Evolutionary conservation across 768 basidiomycete genomes (phyloP).

Genomic region (Mrakia gelida): DNA sequence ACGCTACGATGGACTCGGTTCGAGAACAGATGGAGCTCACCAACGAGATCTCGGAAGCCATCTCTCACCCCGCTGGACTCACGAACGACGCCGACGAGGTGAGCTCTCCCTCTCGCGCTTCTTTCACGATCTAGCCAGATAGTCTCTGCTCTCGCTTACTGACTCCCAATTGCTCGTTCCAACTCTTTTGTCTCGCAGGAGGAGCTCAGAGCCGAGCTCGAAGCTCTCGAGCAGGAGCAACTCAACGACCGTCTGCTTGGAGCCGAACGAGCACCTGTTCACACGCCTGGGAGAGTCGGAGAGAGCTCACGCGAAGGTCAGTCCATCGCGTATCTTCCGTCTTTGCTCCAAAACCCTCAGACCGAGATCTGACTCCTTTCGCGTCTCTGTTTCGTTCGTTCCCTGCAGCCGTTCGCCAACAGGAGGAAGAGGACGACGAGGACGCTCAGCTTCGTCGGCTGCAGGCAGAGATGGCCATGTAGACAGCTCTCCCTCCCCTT

Average conservation of each 20-base stretch:
- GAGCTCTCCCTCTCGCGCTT: constrained; percentile 35
- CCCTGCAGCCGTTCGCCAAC: constrained; percentile 43
- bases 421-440: constrained; percentile 78
- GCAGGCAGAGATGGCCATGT: constrained; percentile 84
- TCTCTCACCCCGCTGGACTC: constrained; percentile 64
- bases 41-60: constrained; percentile 83
- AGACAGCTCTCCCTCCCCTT: neutral
- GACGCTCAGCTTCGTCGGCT: constrained; percentile 81
- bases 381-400: neutral
- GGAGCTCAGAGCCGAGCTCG: constrained; percentile 71
- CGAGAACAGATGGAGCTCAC: constrained; percentile 87
- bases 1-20: constrained; percentile 78
- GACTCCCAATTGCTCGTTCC: neutral
- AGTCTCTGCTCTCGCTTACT: neutral
- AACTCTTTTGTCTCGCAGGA: constrained; percentile 51
- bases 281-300: constrained; percentile 53
- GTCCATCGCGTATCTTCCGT: neutral
- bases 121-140: no score
- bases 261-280: constrained; percentile 84
- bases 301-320: constrained; percentile 19
- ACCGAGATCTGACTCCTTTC: neutral
- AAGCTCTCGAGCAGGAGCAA: constrained; percentile 80
- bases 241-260: constrained; percentile 77
- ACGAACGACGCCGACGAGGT: constrained; percentile 70
- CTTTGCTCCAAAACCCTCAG: neutral